Conservation (phyloP, 2,329 filamentous ascomycete species). For the Chrysoporthe puriensis region DNA sequence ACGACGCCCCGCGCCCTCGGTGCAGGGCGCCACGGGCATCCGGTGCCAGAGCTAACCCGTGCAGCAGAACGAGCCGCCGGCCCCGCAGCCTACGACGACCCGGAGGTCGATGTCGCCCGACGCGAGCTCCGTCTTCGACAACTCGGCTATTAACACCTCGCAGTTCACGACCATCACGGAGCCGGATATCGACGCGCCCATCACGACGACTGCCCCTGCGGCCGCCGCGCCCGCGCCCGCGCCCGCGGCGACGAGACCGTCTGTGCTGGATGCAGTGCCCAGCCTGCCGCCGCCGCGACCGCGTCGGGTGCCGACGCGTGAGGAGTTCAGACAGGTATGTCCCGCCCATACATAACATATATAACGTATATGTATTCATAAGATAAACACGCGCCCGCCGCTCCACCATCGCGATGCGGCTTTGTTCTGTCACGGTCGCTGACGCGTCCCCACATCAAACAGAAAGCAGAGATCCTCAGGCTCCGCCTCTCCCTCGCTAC, state of each 20-base stretch:
- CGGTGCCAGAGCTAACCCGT: background rate
- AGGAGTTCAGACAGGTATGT: conserved; percentile 56
- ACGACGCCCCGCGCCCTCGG: no score
- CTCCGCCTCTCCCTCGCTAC: conserved; percentile 71
- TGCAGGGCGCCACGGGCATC: background rate
- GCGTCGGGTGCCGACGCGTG: conserved; percentile 47
- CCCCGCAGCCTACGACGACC: conserved; percentile 17
- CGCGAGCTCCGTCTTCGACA: conserved; percentile 55
- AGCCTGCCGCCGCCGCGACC: conserved; percentile 31
- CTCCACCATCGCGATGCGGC: no score
- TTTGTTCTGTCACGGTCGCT: background rate
- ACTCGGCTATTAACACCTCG: conserved; percentile 50
- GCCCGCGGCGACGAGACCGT: conserved; percentile 6
- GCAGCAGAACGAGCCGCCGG: conserved; percentile 24
- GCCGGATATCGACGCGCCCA: conserved; percentile 42
- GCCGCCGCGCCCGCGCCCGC: background rate
- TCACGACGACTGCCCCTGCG: conserved; percentile 26
- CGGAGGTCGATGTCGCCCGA: conserved; percentile 43
- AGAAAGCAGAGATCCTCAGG: conserved; percentile 68
- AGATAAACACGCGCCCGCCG: background rate
- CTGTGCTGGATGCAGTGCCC: conserved; percentile 9
- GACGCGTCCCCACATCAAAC: conserved; percentile 22
- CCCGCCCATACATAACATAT: background rate
- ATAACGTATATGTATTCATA: background rate
- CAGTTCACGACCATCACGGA: conserved; percentile 56